Base-by-base conservation (phyloP, 148 eudicot genomes). In the Nepenthes gracilis region DNA sequence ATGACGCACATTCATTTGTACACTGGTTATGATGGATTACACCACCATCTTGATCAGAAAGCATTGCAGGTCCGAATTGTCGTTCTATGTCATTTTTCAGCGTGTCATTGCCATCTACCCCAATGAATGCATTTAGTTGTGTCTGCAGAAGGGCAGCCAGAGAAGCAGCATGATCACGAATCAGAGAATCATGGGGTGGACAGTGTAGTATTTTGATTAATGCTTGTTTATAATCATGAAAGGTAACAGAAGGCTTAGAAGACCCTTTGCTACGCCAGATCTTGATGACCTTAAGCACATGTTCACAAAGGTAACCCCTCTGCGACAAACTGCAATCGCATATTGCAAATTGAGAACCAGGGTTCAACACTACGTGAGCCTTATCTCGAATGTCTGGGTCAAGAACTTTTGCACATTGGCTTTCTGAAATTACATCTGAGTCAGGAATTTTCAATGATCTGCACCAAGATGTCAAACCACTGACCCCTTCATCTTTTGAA, bases 81-180 rank as follows among this genome's bases (percentile, higher is more conserved):
- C 54, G 64, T 55, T 64, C 75, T 12, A 59, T 33, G 38, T 70
- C 69, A 69, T 62, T 64, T 51, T 60, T 61, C 58, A 37, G 54
- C 48, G 60, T 61, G 40, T 70, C 73, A 61, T 52, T 38, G 11
- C 59, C 65, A 64, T 72, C 78, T 60, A 52, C 15, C 37, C 59
- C 66, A 56, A 64, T 54, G 55, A 76, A 70, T 56, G 67, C 65
- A 51, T 66, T 77, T 63, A 92, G 67, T 72, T 88, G 95, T 52
- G 45, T 75, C 72, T 82, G 82, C 35, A 88, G 80, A 80, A 83
- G 84, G n/a, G 81, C 75, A 12, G 89, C 77, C 61, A 93, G 73
- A 71, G 95, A 82, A 74, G 82, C 91, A 56, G 95, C 96, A 71
- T 88, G 90, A 77, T 93, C 99, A 58, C 96, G 95, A 33, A 86